phyloP scores from a whole-genome alignment of 1,284 basidiomycete species.

The Agaricales sp. region DNA sequence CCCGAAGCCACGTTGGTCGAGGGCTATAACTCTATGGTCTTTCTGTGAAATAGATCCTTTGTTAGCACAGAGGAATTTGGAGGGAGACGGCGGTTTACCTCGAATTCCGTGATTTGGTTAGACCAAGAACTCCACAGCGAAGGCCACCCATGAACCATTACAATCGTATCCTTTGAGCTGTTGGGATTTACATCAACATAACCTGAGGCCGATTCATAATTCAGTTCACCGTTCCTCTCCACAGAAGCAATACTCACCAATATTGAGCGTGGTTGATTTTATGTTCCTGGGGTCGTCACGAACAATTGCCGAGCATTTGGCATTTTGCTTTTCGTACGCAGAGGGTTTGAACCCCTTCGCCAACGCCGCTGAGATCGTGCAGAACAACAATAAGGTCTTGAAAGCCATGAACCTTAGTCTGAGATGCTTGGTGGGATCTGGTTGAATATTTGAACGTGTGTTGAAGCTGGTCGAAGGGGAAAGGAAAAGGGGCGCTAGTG shows the following conservation, averaged over 20 bases:
- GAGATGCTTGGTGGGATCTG: background rate
- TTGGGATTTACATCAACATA: conserved; percentile 53
- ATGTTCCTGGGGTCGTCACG: background rate
- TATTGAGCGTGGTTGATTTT: background rate
- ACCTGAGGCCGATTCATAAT: conserved; percentile 23
- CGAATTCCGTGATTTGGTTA: conserved; percentile 53
- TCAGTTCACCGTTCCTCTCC: background rate
- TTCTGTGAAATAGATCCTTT: conserved; percentile 21
- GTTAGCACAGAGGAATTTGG: background rate
- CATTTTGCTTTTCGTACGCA: background rate
- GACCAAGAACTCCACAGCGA: conserved; percentile 65
- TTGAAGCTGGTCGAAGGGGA: background rate
- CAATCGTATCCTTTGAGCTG: conserved; percentile 31
- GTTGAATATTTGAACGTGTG: background rate
- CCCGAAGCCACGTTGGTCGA: conserved; percentile 59
- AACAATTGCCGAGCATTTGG: background rate
- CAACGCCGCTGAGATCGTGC: background rate
- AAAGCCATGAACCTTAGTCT: background rate
- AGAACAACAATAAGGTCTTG: background rate
- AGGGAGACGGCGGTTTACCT: conserved; percentile 22
- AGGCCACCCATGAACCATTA: conserved; percentile 71
- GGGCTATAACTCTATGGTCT: conserved; percentile 48
- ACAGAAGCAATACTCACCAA: background rate
- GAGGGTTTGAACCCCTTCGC: background rate
- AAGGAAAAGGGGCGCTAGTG: background rate